These are phyloP conservation scores for Paramecium pentaurelia DNA, from an alignment of 73 alveolate species.

Conservation along the genomic window DNA sequence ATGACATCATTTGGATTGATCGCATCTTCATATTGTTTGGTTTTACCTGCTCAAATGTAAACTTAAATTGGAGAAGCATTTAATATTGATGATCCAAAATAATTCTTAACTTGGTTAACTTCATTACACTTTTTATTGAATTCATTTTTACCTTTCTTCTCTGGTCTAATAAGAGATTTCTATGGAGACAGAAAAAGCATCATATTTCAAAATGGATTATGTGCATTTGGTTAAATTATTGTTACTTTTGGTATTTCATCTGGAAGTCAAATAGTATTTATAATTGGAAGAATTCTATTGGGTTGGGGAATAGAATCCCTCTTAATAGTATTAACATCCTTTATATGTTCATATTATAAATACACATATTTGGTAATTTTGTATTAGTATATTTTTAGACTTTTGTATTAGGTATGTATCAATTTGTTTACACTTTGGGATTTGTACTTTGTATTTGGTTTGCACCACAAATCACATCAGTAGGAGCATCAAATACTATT, in stretches of 20 bases:
- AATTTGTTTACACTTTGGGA: background rate
- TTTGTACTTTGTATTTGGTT: slow-evolving; percentile 23
- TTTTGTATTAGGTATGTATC: background rate
- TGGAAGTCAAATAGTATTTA: background rate
- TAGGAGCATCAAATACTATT: background rate
- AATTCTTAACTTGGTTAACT: background rate
- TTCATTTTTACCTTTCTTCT: background rate
- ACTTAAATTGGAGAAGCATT: slow-evolving; percentile 30
- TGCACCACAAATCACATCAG: background rate
- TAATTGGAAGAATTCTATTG: background rate
- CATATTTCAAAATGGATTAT: background rate
- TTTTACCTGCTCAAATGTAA: background rate
- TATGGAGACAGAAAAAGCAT: background rate
- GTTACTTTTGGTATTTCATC: background rate
- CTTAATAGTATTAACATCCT: background rate
- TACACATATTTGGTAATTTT: background rate
- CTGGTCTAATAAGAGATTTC: background rate
- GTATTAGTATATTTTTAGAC: slow-evolving; percentile 4
- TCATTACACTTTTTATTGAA: slow-evolving; percentile 11
- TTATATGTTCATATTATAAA: slow-evolving; percentile 9
- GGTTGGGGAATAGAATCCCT: slow-evolving; percentile 50
- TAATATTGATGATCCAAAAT: background rate
- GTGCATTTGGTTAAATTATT: background rate
- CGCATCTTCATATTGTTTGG: slow-evolving; percentile 34
- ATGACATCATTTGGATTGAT: background rate